Evolutionary conservation across 2,329 filamentous ascomycete species (phyloP).

Genomic region (Colletotrichum sp.): DNA sequence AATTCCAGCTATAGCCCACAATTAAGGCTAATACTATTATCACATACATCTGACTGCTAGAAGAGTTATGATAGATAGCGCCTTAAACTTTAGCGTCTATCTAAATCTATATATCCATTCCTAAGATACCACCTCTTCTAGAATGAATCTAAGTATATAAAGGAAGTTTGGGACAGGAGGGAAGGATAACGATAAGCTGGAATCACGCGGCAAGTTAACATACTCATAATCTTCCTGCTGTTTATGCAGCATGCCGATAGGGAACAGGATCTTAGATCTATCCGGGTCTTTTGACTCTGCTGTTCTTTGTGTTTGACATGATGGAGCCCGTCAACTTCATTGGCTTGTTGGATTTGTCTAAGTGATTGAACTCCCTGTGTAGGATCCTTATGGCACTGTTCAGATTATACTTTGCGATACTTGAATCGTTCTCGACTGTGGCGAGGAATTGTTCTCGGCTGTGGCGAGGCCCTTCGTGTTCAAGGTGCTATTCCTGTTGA

Average conservation of each 20-base stretch:
- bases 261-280: background rate
- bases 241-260: background rate
- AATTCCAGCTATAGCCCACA: background rate
- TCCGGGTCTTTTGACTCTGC: background rate
- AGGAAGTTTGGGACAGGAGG: background rate
- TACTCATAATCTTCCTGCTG: background rate
- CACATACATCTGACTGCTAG: background rate
- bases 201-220: background rate
- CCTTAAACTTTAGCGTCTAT: background rate
- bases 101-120: background rate
- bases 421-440: background rate
- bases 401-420: background rate
- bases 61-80: background rate
- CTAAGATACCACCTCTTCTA: background rate
- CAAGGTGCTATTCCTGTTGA: background rate
- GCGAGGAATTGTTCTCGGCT: background rate
- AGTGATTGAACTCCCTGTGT: background rate
- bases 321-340: background rate
- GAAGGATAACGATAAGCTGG: background rate
- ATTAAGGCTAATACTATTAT: accelerated
- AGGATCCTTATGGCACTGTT: background rate
- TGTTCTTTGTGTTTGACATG: background rate
- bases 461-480: background rate
- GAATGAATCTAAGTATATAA: background rate
- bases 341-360: background rate